Base-by-base conservation (phyloP, 768 basidiomycete genomes). In the Psilocybe cubensis region DNA sequence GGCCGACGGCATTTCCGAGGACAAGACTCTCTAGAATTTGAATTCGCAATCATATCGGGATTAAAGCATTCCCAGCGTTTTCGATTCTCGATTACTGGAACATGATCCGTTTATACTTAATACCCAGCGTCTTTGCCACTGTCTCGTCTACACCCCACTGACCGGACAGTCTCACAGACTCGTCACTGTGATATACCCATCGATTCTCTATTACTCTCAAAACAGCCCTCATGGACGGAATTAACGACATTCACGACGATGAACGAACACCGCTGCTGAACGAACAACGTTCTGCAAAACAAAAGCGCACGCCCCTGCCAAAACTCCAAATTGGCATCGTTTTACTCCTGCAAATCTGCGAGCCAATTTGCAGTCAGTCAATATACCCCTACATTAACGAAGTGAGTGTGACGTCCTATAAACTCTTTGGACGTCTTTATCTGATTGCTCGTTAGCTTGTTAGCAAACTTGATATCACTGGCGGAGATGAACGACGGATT, bases 301-400 rank as follows among this genome's bases (percentile, higher is more conserved):
- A 48, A 40, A 63, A 53, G 12, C 49, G 59, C 38, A 64, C 66
- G 20, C 79, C 80, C 6, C 60, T 83, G 21, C 79, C 78, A 7
- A 75, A 75, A 70, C 48, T 68, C 14, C 83, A 83, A 64, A 66
- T 83, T 21, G 66, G 58, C 1, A 66, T 83, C 31, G 62, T 77
- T 24, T 65, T 83, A 23, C 63, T 81, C 18, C 54, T 78, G 24
- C 72, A 79, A 50, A 49, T 79, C 27, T 75, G 75, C 20, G 83
- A 84, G 57, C 80, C 83, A 0, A 64, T 84, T 3, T 74, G 77
- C 18, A 76, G 76, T 4, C 65, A 71, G 58, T 79, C 79, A 23
- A 83, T 84, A n/a, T 78, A 81, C 51, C 82, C 83, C 0, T 85
- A 79, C 59, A 76, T 84, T 59, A 82, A 79, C 58, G 79, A 83